Conservation (phyloP, 805 yeast species). For the Cephaloascus fragrans region DNA sequence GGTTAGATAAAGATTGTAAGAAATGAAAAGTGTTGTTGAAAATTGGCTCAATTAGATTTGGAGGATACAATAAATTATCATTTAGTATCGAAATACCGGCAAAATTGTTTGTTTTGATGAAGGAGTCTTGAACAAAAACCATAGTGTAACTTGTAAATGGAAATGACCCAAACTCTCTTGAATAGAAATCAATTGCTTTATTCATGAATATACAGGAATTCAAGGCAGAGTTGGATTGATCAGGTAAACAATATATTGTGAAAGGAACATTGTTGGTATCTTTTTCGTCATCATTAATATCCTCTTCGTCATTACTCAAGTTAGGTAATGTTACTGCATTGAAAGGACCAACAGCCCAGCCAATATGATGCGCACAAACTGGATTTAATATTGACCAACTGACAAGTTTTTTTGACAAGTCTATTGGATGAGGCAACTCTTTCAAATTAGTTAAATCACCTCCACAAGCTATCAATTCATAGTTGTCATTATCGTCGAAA, state of each 20-base stretch:
- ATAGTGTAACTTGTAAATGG: constrained; percentile 81
- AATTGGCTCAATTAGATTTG: constrained; percentile 70
- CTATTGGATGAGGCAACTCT: constrained; percentile 69
- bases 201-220: constrained; percentile 73
- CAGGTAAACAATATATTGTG: constrained; percentile 55
- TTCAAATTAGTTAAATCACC: constrained; percentile 59
- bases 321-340: constrained; percentile 48
- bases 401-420: constrained; percentile 63
- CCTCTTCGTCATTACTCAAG: constrained; percentile 23
- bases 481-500: constrained; percentile 34
- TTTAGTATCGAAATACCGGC: constrained; percentile 63
- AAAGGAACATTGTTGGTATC: constrained; percentile 35
- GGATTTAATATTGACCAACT: constrained; percentile 72
- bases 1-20: constrained; percentile 66
- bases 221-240: constrained; percentile 40
- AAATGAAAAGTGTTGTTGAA: constrained; percentile 59
- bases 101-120: constrained; percentile 44
- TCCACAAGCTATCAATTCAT: constrained; percentile 56
- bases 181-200: constrained; percentile 73
- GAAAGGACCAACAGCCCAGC: constrained; percentile 92
- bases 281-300: constrained; percentile 19
- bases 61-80: constrained; percentile 58
- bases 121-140: constrained; percentile 57
- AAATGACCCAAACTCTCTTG: constrained; percentile 85
- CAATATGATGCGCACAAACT: constrained; percentile 87